Base-by-base conservation (phyloP, 1,139 yeast genomes). In the Scheffersomyces stambukii region DNA sequence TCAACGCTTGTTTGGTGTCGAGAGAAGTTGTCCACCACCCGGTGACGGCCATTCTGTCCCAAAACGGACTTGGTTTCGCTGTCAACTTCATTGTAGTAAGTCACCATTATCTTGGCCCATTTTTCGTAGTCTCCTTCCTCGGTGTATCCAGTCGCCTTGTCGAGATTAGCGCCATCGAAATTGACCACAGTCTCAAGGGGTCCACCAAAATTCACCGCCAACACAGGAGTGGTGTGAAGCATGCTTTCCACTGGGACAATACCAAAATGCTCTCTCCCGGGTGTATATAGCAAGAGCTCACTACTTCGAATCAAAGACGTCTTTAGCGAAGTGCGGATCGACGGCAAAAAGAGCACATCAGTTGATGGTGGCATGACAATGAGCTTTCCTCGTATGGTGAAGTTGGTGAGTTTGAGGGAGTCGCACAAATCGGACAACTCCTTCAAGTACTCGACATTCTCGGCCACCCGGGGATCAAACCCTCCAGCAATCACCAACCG, bases 191-290 rank as follows among this genome's bases (percentile, higher is more conserved):
- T 82, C 50, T 91, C 99, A 17, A 81, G 57, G 0, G 98, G 98
- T 0, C 99, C 99, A 10, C 98, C 99, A 25, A 77, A 78, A 47
- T 84, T 77, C 2, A 82, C 79, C 0, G 96, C 96, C 32, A 93
- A 60, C 0, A 88, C 96, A 0, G 95, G 89, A 1, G 83, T 81
- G 16, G 82, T 79, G 37, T 75, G 68, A 26, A 81, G 68, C 96
- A 91, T 89, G 12, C 96, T 88, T 50, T 91, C 98, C 9, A 91
- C 70, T 1, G 99, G 99, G 4, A 93, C 99, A 38, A 91, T 93
- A 9, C 99, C 99, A 52, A 91, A 91, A 57, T 91, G 99, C 53
- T 93, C 98, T 46, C 75, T 74, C 1, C 82, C 70, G 2, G 99
- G 98, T 0, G 99, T 93, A 51, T 91, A 91, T 25, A 88, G 60